These are phyloP conservation scores for Martensiomyces pterosporus DNA, from an alignment of 192 early-diverging fungal species.

Conservation along the genomic window DNA sequence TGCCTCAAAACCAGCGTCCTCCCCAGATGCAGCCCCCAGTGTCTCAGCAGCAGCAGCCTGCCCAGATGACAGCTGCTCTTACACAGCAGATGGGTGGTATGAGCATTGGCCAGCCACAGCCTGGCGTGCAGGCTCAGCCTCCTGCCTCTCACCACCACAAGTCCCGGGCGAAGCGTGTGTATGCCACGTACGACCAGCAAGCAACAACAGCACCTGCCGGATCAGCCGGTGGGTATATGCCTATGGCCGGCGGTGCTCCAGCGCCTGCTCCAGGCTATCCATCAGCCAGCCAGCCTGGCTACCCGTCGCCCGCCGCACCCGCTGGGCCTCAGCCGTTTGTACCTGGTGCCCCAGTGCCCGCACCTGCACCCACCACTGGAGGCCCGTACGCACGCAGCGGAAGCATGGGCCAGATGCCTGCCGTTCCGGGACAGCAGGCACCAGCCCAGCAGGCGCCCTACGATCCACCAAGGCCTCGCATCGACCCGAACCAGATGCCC, in stretches of 20 bases:
- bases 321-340: constrained; percentile 42
- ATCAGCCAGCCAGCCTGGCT: constrained; percentile 14
- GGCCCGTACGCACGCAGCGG: constrained; percentile 26
- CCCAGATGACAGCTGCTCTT: constrained; percentile 10
- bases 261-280: constrained; percentile 16
- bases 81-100: constrained; percentile 39
- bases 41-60: constrained; percentile 5
- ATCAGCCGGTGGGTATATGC: too few relatives aligned
- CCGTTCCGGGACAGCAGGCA: constrained; percentile 18
- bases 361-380: constrained; percentile 17
- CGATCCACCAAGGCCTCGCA: constrained; percentile 55
- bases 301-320: constrained; percentile 20
- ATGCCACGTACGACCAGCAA: too few relatives aligned
- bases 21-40: constrained; percentile 10
- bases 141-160: constrained; percentile 20
- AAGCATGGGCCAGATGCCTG: constrained; percentile 6
- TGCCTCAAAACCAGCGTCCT: constrained; percentile 7
- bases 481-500: constrained; percentile 95
- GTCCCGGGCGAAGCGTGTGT: constrained; percentile 28
- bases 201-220: too few relatives aligned
- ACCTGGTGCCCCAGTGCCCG: constrained; percentile 35
- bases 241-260: constrained; percentile 4
- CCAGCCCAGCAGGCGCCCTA: constrained; percentile 36
- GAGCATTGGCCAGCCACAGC: constrained; percentile 25
- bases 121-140: constrained; percentile 21